These are phyloP conservation scores for Crithidia expoeki DNA, from an alignment of 208 protist genomes.

Conservation along the genomic window DNA sequence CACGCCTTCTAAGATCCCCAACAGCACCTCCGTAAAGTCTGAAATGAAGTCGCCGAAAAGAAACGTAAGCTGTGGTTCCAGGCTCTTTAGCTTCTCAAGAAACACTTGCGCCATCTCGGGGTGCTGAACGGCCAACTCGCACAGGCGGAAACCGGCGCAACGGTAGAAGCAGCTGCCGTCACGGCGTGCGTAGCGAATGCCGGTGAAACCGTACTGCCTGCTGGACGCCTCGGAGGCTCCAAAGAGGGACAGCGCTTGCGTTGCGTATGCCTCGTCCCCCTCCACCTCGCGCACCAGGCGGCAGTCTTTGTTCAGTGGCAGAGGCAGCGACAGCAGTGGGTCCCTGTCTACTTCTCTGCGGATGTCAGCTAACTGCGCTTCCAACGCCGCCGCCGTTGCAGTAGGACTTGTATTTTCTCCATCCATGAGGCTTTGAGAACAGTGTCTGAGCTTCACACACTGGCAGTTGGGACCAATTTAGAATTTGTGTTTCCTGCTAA, in stretches of 20 bases:
- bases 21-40: slow-evolving; percentile 73
- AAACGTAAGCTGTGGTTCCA: slow-evolving; percentile 32
- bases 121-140: slow-evolving; percentile 39
- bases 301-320: slow-evolving; percentile 36
- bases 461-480: too few species aligned
- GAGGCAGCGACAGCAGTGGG: slow-evolving; percentile 47
- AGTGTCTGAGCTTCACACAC: too few species aligned
- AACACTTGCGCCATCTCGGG: slow-evolving; percentile 23
- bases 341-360: slow-evolving; percentile 52
- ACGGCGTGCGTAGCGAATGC: slow-evolving; percentile 69
- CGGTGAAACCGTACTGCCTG: slow-evolving; percentile 21
- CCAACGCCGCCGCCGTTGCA: slow-evolving; percentile 24
- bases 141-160: slow-evolving; percentile 66
- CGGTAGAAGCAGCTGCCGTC: slow-evolving; percentile 92
- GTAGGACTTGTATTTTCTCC: slow-evolving; percentile 1
- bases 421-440: slow-evolving; percentile 1
- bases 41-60: slow-evolving; percentile 73
- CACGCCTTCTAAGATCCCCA: slow-evolving; percentile 40
- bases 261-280: slow-evolving; percentile 37
- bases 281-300: slow-evolving; percentile 48
- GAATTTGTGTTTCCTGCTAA: too few species aligned
- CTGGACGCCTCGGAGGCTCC: slow-evolving; percentile 10
- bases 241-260: slow-evolving; percentile 60
- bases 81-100: slow-evolving; percentile 17
- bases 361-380: slow-evolving; percentile 68